Conservation (phyloP, 2,329 filamentous ascomycete species). For the Sarocladium brachiariae region DNA sequence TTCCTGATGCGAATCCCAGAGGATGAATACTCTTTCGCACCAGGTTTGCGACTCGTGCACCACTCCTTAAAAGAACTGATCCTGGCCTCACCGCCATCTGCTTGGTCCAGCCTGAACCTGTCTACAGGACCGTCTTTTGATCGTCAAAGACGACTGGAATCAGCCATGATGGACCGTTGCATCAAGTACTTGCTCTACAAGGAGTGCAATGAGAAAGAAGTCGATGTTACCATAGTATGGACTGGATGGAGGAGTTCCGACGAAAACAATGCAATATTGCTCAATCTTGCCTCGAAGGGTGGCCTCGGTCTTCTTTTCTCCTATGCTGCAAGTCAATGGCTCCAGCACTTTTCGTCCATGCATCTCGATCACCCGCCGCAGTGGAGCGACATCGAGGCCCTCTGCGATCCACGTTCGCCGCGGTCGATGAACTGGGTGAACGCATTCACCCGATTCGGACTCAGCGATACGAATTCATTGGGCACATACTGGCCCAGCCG, state of each 20-base stretch:
- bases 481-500: not conserved
- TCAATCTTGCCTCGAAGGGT: not conserved
- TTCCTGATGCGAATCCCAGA: not conserved
- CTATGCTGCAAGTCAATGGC: not conserved
- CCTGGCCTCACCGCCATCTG: not conserved
- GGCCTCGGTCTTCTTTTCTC: not conserved
- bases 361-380: not conserved
- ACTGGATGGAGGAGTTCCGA: not conserved
- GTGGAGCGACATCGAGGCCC: not conserved
- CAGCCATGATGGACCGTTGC: not conserved
- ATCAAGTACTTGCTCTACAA: not conserved
- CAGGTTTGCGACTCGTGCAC: not conserved
- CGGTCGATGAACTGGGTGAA: not conserved
- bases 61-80: not conserved
- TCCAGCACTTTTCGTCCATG: not conserved
- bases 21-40: not conserved
- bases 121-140: not conserved
- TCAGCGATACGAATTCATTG: not conserved
- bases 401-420: not conserved
- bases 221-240: not conserved
- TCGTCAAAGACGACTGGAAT: not conserved
- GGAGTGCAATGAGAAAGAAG: not conserved
- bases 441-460: not conserved
- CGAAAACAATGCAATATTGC: not conserved
- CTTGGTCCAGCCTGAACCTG: not conserved